Conservation (phyloP, 2,329 filamentous ascomycete species). For the Magnaporthiopsis poae region DNA sequence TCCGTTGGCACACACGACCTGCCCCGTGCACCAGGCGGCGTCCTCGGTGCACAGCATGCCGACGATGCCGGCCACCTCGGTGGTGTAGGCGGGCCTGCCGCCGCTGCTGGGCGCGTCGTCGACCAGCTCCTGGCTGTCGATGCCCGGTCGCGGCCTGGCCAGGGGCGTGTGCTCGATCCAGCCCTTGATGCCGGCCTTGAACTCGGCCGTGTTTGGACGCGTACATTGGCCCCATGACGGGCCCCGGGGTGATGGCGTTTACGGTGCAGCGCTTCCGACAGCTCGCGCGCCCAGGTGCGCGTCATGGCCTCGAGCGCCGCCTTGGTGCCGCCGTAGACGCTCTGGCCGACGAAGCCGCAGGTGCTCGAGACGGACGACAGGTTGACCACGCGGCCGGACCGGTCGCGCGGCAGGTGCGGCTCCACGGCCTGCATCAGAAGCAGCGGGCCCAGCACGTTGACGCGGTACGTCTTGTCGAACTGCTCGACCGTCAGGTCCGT, state of each 20-base stretch:
- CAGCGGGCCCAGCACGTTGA: slow-evolving; percentile 75
- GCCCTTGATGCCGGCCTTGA: slow-evolving; percentile 31
- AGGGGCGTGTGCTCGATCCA: slow-evolving; percentile 49
- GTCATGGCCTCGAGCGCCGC: slow-evolving; percentile 51
- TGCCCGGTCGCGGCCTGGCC: slow-evolving; percentile 46
- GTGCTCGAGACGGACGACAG: slow-evolving; percentile 45
- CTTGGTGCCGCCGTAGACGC: slow-evolving; percentile 49
- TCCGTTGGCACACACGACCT: slow-evolving; percentile 71
- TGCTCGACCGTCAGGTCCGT: slow-evolving; percentile 53
- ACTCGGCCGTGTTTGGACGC: slow-evolving; percentile 31
- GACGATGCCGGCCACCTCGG: slow-evolving; percentile 66
- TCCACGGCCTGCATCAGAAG: slow-evolving; percentile 65
- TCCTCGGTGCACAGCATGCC: slow-evolving; percentile 66
- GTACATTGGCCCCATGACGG: slow-evolving; percentile 46
- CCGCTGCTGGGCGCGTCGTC: slow-evolving; percentile 42
- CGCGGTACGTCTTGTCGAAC: slow-evolving; percentile 62
- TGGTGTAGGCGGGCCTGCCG: slow-evolving; percentile 53
- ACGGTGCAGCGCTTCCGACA: slow-evolving; percentile 43
- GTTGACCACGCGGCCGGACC: slow-evolving; percentile 47
- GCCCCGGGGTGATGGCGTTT: slow-evolving; percentile 49
- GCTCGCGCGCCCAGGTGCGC: slow-evolving; percentile 48
- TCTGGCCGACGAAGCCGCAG: slow-evolving; percentile 43
- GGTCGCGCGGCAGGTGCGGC: slow-evolving; percentile 60
- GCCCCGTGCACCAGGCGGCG: slow-evolving; percentile 68
- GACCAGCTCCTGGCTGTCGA: slow-evolving; percentile 55